Evolutionary conservation across 441 rosid species (phyloP).

Genomic region (Lepidium campestre): DNA sequence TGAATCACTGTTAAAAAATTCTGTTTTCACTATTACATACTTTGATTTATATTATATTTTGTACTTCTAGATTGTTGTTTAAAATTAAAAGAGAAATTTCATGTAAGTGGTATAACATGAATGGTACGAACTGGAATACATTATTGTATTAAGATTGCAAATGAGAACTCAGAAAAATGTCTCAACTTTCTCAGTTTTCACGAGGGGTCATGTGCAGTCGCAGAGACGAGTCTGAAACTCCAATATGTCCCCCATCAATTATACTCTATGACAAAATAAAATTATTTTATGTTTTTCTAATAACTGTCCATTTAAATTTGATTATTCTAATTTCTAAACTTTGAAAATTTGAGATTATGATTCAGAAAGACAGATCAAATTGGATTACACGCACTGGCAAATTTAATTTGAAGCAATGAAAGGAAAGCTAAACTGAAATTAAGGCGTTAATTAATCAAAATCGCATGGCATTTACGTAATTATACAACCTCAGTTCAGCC

Average conservation of each 20-base stretch:
- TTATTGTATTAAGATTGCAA: background rate
- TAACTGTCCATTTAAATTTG: background rate
- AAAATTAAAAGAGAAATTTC: background rate
- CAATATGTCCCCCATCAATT: conserved; percentile 9
- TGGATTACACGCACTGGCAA: background rate
- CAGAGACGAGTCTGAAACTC: conserved; percentile 12
- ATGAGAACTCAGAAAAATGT: conserved; percentile 15
- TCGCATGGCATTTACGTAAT: background rate
- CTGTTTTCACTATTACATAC: background rate
- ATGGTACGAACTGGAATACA: background rate
- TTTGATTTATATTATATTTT: background rate
- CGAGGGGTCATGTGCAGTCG: conserved; percentile 25
- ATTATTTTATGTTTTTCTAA: background rate
- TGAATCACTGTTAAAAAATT: background rate
- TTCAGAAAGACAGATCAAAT: background rate
- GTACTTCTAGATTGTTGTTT: background rate
- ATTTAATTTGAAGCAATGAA: background rate
- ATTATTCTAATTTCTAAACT: background rate
- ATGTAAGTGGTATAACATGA: background rate
- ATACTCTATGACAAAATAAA: background rate
- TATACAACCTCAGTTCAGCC: background rate
- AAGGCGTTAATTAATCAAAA: background rate
- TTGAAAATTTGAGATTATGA: background rate
- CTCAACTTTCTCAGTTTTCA: background rate
- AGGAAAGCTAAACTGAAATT: background rate